A percentile compares a stretch with the other conserved stretches of the same genome.
Conservation (phyloP, 2,329 filamentous ascomycete species). For the Plenodomus tracheiphilus region DNA sequence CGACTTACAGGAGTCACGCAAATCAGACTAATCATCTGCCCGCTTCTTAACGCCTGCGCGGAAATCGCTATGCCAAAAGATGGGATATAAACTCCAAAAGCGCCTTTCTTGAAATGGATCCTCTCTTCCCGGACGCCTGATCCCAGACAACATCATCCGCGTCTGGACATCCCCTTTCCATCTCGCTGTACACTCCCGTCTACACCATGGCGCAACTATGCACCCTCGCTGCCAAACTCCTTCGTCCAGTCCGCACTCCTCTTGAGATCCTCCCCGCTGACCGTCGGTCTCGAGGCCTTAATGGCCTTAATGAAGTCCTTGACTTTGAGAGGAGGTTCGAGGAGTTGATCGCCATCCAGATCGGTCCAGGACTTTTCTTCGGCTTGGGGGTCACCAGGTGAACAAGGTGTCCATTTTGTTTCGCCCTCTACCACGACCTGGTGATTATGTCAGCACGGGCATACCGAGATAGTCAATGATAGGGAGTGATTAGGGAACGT, state of each 20-base stretch:
- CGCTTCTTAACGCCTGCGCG: background rate
- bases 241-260: constrained; percentile 90
- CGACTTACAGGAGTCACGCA: no score
- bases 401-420: constrained; percentile 83
- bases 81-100: constrained; percentile 13
- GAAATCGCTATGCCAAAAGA: constrained; percentile 6
- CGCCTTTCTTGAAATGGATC: constrained; percentile 6
- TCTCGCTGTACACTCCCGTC: no score
- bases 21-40: no score
- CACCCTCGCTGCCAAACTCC: constrained; percentile 93
- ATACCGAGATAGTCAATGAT: background rate
- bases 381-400: constrained; percentile 82
- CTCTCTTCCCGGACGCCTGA: no score
- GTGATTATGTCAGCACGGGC: no score
- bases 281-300: constrained; percentile 84
- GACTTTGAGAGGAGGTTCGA: constrained; percentile 82
- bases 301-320: constrained; percentile 96
- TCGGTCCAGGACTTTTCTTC: constrained; percentile 94
- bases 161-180: no score
- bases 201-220: constrained; percentile 44
- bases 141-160: no score
- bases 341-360: constrained; percentile 78
- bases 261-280: constrained; percentile 81
- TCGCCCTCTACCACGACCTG: constrained; percentile 71
- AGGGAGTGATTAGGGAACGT: constrained; percentile 23